Conservation (phyloP, 2,329 filamentous ascomycete genomes). For the Immersiporthe knoxdaviesiana region DNA sequence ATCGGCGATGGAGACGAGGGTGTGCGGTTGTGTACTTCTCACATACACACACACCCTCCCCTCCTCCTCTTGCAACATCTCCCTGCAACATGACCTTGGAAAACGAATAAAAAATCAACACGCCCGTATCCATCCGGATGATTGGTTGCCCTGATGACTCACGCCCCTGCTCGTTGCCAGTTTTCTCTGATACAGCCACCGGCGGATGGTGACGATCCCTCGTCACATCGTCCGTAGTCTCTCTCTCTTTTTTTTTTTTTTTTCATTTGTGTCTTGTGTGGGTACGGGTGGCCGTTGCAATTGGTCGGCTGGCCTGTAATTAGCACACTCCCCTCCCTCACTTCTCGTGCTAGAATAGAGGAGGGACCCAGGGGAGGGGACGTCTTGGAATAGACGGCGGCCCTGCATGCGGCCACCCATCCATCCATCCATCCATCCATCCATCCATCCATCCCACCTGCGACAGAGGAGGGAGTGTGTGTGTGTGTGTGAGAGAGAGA, state of each 20-base stretch:
- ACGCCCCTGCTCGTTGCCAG: background rate
- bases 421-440: background rate
- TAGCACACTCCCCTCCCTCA: constrained; percentile 3
- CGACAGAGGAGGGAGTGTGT: too few species aligned
- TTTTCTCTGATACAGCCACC: constrained; percentile 2
- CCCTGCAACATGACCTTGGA: constrained; percentile 19
- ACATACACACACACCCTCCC: constrained; percentile 9
- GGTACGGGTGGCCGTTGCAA: constrained; percentile 14
- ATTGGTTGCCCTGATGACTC: constrained; percentile 18
- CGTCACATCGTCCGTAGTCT: constrained; percentile 18
- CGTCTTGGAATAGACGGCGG: constrained; percentile 7
- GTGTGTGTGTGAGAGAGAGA: too few species aligned
- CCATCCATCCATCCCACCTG: constrained; percentile 4
- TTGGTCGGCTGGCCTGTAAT: constrained; percentile 13
- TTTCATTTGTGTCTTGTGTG: background rate
- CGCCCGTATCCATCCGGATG: constrained; percentile 9
- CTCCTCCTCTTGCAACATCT: constrained; percentile 5
- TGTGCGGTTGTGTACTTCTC: constrained; percentile 1
- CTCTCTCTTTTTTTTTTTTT: too few species aligned
- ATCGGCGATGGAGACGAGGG: constrained; percentile 15
- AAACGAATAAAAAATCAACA: background rate
- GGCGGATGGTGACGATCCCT: constrained; percentile 19
- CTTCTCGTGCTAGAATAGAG: background rate
- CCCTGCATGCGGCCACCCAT: constrained; percentile 14
- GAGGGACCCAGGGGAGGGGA: background rate